A percentile compares a stretch with the other conserved stretches of the same genome.
phyloP scores from a whole-genome alignment of 257 asterid genomes.

The Perilla frutescens region DNA sequence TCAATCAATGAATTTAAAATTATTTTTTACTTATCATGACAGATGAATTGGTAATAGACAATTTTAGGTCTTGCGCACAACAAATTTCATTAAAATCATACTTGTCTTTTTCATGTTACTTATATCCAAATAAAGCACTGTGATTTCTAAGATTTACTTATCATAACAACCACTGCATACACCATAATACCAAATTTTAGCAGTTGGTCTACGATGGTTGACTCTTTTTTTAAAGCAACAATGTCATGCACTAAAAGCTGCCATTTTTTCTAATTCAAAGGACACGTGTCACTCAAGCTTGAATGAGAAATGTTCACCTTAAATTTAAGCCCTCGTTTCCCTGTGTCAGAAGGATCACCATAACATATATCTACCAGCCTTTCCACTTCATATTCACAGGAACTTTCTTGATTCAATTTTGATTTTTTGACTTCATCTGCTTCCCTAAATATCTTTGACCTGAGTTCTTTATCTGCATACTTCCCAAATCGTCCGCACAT shows the following conservation, averaged over 20 bases:
- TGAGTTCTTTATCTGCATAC: conserved; percentile 35
- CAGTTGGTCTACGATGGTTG: conserved; percentile 2
- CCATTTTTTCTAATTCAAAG: conserved; percentile 23
- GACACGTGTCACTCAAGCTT: conserved; percentile 14
- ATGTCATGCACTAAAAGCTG: conserved; percentile 10
- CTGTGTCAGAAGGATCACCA: conserved; percentile 45
- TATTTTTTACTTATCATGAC: not conserved
- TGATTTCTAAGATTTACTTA: not conserved
- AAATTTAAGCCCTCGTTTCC: conserved; percentile 50
- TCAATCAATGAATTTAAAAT: too few species aligned
- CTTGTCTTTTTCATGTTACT: not conserved
- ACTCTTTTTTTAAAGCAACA: not conserved
- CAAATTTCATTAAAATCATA: too few species aligned
- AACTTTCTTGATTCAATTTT: conserved; percentile 32
- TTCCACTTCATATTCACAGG: conserved; percentile 52
- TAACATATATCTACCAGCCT: conserved; percentile 52
- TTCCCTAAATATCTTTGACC: conserved; percentile 30
- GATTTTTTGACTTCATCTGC: conserved; percentile 34
- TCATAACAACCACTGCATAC: not conserved
- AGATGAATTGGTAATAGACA: not conserved
- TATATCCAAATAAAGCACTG: not conserved
- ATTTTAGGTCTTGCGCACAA: not conserved
- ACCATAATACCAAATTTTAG: conserved; percentile 8
- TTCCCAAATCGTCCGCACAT: conserved; percentile 42
- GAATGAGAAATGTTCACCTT: conserved; percentile 42